These are phyloP conservation scores for Elsinoe necatrix DNA, from an alignment of 2,329 filamentous ascomycete genomes.

Conservation along the genomic window DNA sequence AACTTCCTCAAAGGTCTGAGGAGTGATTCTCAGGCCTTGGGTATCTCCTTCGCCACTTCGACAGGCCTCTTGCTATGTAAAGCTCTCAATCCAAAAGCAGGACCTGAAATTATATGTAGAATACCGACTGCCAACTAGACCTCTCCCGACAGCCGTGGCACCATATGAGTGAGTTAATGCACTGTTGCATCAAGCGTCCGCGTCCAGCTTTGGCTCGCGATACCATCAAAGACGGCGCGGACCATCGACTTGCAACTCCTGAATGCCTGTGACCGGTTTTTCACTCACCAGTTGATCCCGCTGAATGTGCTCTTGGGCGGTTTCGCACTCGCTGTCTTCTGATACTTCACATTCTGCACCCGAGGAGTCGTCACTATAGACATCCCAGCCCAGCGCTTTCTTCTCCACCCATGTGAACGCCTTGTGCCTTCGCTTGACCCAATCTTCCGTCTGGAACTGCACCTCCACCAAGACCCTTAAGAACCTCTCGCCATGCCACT, in stretches of 20 bases:
- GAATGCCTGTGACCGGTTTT: not conserved
- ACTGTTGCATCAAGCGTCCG: too few relatives aligned
- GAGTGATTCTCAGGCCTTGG: not conserved
- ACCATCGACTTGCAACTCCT: not conserved
- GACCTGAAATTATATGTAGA: slow-evolving; percentile 9
- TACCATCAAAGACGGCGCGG: too few relatives aligned
- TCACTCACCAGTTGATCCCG: too few relatives aligned
- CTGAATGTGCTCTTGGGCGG: not conserved
- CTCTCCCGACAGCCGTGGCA: not conserved
- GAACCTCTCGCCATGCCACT: slow-evolving; percentile 2
- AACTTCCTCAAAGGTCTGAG: not conserved
- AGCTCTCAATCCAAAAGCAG: slow-evolving; percentile 5
- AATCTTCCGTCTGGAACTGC: slow-evolving; percentile 1
- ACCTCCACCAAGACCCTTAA: slow-evolving; percentile 4
- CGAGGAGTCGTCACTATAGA: not conserved
- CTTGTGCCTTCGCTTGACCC: not conserved
- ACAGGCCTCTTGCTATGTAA: slow-evolving; percentile 7
- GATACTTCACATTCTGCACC: not conserved
- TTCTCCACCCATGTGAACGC: slow-evolving; percentile 12
- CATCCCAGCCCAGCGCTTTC: not conserved
- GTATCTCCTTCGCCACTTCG: not conserved
- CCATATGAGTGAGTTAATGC: too few relatives aligned
- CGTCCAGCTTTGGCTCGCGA: too few relatives aligned
- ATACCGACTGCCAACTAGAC: not conserved
- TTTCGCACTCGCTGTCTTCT: not conserved